A percentile compares a stretch with the other conserved stretches of the same genome.
These are phyloP conservation scores for Neurospora tetraspora DNA, from an alignment of 495 filamentous ascomycete species.

Conservation along the genomic window DNA sequence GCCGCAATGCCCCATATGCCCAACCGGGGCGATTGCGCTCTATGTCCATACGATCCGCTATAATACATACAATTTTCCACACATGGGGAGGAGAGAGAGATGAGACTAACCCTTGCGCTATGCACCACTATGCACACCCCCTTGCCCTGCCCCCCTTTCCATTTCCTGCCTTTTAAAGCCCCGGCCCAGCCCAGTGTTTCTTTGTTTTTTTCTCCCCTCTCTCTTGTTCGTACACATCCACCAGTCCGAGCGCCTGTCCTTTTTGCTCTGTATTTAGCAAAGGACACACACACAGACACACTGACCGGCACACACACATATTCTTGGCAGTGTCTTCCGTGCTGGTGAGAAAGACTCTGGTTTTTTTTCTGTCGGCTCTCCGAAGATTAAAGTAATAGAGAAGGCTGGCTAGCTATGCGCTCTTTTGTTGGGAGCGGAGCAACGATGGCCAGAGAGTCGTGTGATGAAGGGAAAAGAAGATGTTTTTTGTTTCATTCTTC, in stretches of 20 bases:
- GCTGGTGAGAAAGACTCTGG: neutral
- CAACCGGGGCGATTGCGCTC: slow-evolving; percentile 11
- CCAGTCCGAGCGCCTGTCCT: neutral
- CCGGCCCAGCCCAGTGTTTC: neutral
- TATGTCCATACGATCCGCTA: slow-evolving; percentile 21
- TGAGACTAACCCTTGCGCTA: slow-evolving; percentile 14
- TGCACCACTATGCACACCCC: slow-evolving; percentile 9
- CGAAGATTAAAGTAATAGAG: slow-evolving; percentile 14
- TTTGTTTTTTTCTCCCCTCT: slow-evolving; percentile 3
- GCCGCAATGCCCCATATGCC: slow-evolving; percentile 1
- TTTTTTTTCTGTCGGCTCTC: slow-evolving; percentile 3
- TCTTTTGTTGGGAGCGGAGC: neutral
- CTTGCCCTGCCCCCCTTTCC: neutral
- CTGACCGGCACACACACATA: neutral
- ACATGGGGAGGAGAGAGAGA: slow-evolving; percentile 23
- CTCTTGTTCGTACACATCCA: slow-evolving; percentile 18
- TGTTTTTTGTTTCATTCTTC: neutral
- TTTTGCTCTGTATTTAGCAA: neutral
- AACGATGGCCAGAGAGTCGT: neutral
- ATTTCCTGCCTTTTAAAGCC: neutral
- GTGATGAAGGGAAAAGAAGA: neutral
- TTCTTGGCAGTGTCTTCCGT: neutral
- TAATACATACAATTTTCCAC: slow-evolving; percentile 21
- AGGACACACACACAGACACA: slow-evolving; percentile 4
- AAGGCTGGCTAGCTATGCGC: neutral